These are phyloP conservation scores for Citrus medica DNA, from an alignment of 345 rosid genomes.

Conservation along the genomic window DNA sequence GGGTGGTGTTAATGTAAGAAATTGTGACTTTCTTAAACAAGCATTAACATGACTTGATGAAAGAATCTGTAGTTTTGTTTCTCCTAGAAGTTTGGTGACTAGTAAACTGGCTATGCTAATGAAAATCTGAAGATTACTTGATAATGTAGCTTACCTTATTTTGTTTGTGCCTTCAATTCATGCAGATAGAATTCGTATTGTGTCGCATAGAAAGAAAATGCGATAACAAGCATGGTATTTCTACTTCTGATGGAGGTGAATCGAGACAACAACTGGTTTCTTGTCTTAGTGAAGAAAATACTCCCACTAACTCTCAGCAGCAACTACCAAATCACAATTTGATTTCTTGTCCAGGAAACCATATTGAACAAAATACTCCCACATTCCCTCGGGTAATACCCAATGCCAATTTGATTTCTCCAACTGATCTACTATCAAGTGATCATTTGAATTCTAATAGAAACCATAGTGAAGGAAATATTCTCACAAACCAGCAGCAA, in stretches of 20 bases:
- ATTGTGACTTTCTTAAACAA: background rate
- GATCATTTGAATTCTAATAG: background rate
- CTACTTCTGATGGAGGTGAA: background rate
- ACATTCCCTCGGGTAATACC: background rate
- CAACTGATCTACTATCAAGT: background rate
- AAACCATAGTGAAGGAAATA: too few species aligned
- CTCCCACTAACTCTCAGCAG: background rate
- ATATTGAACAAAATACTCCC: background rate
- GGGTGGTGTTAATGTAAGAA: background rate
- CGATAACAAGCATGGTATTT: background rate
- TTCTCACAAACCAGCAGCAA: background rate
- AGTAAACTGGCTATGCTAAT: background rate
- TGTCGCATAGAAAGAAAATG: background rate
- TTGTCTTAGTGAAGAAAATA: background rate
- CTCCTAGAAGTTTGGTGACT: background rate
- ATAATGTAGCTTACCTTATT: background rate
- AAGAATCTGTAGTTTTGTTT: background rate
- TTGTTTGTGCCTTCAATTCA: background rate
- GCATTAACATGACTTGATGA: background rate
- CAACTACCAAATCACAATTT: background rate
- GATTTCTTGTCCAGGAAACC: background rate
- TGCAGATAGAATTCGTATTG: conserved; percentile 5
- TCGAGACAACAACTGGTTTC: background rate
- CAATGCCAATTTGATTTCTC: too few species aligned
- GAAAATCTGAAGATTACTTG: background rate